phyloP scores from a whole-genome alignment of 1,284 basidiomycete species.

The Leucoagaricus sp. region DNA sequence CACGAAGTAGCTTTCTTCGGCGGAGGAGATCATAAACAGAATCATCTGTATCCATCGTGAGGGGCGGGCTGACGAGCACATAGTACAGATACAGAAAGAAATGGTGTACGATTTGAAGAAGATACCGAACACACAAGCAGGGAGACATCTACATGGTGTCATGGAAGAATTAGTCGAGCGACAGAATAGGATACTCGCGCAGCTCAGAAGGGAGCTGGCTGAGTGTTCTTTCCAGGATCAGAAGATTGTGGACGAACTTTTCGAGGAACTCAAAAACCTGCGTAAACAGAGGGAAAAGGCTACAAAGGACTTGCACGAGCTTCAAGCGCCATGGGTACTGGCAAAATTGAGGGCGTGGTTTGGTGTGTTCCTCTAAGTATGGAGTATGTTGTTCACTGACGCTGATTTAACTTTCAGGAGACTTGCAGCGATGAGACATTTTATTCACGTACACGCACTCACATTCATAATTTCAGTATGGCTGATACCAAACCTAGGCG shows the following conservation, averaged over 20 bases:
- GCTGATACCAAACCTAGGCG: too few relatives aligned
- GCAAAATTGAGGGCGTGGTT: too few relatives aligned
- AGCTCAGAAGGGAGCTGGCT: neutral
- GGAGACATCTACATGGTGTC: neutral
- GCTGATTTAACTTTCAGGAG: too few relatives aligned
- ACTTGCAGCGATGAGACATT: too few relatives aligned
- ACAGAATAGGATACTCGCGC: neutral
- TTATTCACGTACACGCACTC: too few relatives aligned
- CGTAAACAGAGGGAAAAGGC: neutral
- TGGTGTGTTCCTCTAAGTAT: too few relatives aligned
- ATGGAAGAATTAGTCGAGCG: neutral
- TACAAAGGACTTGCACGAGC: neutral
- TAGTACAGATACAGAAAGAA: slow-evolving; percentile 21
- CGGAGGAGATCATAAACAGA: neutral
- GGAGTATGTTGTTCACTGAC: too few relatives aligned
- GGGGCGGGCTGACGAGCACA: neutral
- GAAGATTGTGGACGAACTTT: neutral
- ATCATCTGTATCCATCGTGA: neutral
- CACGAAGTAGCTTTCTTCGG: neutral
- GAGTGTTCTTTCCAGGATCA: neutral
- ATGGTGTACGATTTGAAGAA: slow-evolving; percentile 18
- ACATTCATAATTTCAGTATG: too few relatives aligned
- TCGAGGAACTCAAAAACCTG: neutral
- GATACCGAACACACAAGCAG: neutral
- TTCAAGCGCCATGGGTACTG: neutral